Conservation (phyloP, 371 early-diverging fungal genomes). For the Mortierella sp. region DNA sequence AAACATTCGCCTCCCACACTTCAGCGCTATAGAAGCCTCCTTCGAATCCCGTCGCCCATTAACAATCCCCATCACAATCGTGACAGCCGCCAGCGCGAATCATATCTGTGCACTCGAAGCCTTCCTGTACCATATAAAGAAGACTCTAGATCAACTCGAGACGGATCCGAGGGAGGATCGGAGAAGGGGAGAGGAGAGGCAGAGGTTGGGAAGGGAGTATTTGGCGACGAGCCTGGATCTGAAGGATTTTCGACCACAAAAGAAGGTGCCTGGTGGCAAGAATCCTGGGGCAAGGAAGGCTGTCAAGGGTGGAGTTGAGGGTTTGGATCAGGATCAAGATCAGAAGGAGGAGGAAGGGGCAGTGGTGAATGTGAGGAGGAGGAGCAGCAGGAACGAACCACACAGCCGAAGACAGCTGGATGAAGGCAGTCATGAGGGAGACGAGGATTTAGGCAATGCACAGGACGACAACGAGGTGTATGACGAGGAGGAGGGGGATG, state of each 20-base stretch:
- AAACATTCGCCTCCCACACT: conserved; percentile 8
- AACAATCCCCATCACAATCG: conserved; percentile 60
- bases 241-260: conserved; percentile 15
- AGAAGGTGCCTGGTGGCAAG: not conserved
- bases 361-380: not conserved
- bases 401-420: no score
- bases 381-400: not conserved
- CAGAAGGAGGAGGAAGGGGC: not conserved
- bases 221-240: conserved; percentile 32
- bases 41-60: conserved; percentile 31
- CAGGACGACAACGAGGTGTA: not conserved
- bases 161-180: conserved; percentile 1
- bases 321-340: not conserved
- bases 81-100: conserved; percentile 72
- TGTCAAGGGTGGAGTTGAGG: not conserved
- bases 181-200: not conserved
- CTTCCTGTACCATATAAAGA: conserved; percentile 64
- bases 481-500: not conserved
- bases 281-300: not conserved
- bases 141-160: not conserved
- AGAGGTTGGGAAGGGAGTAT: conserved; percentile 4
- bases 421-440: not conserved
- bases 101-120: conserved; percentile 72
- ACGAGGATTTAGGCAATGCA: no score
- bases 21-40: conserved; percentile 28